Percentiles rank a stretch among this genome's conserved stretches.
These are phyloP conservation scores for Ceratocystis cubensis DNA, from an alignment of 2,329 filamentous ascomycete genomes.

Conservation along the genomic window DNA sequence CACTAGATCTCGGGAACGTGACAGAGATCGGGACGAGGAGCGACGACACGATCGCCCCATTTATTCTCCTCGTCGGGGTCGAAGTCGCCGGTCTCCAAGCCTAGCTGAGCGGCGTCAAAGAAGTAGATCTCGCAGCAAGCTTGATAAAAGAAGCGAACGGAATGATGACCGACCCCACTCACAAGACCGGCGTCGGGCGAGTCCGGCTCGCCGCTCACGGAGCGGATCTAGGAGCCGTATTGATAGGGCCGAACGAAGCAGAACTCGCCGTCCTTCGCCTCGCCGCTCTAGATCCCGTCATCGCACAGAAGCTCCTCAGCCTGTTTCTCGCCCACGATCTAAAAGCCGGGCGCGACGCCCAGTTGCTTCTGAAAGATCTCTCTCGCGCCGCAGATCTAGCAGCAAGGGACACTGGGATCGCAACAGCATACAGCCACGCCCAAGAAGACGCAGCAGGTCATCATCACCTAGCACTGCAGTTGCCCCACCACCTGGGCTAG, in stretches of 20 bases:
- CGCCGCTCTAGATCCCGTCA: slow-evolving; percentile 22
- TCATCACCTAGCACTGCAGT: slow-evolving; percentile 30
- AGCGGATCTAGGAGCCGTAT: slow-evolving; percentile 26
- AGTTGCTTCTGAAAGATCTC: slow-evolving; percentile 22
- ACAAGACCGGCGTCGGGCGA: slow-evolving; percentile 27
- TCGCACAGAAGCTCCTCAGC: slow-evolving; percentile 17
- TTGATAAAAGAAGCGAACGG: slow-evolving; percentile 29
- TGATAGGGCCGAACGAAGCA: slow-evolving; percentile 27
- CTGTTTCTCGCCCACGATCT: slow-evolving; percentile 14
- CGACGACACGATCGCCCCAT: slow-evolving; percentile 30
- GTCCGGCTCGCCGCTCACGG: slow-evolving; percentile 25
- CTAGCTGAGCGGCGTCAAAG: slow-evolving; percentile 26
- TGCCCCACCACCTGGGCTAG: slow-evolving; percentile 32
- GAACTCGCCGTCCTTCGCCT: slow-evolving; percentile 25
- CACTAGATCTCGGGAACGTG: slow-evolving; percentile 4
- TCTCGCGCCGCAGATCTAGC: slow-evolving; percentile 3
- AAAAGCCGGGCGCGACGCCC: slow-evolving; percentile 16
- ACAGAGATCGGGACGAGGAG: slow-evolving; percentile 1
- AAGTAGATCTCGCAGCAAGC: slow-evolving; percentile 1
- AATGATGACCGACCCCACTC: slow-evolving; percentile 21
- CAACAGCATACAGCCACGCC: slow-evolving; percentile 28
- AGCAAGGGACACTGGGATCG: slow-evolving; percentile 23
- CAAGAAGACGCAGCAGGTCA: slow-evolving; percentile 34
- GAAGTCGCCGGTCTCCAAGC: slow-evolving; percentile 25
- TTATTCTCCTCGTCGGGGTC: slow-evolving; percentile 30